Base-by-base conservation (phyloP, 2,329 filamentous ascomycete genomes). In the Elsinoe australis region DNA sequence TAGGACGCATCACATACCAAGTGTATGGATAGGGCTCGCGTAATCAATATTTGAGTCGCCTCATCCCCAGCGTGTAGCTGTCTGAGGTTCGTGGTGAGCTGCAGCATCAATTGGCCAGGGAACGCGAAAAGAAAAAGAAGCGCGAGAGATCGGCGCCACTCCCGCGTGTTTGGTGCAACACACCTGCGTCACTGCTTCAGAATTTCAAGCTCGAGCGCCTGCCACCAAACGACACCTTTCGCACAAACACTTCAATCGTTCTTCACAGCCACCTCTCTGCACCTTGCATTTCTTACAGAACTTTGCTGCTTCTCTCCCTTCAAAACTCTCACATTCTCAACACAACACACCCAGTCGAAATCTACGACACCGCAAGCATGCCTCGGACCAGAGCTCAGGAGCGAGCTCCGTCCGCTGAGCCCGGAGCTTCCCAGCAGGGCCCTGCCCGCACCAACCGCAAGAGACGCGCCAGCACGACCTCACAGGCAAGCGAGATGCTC, bases 301-400 rank as follows among this genome's bases (percentile, higher is more conserved):
- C 17, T 12, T 26, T 26, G 17, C 28, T 24, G 9, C 19, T 35
- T 34, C 18, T 15, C n/a, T 42, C 14, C 5, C 19, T 14, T 24
- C n/a, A 28, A 42, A 19, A 17, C 18, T 18, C 8, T 47, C 29
- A 17, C 29, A 24, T 4, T 17, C 19, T 12, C 24, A 9, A 12
- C 14, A 18, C 26, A 29, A 6, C 26, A 44, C 10, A 18, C 22
- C n/a, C 38, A 3, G 19, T 36, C 19, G n/a, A 35, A 15, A 35
- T 12, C 28, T n/a, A n/a, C n/a, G n/a, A n/a, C 10, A 39, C 32
- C 24, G 19, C n/a, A 19, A 38, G 10, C 18, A 39, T 39, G 49
- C 41, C n/a, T n/a, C n/a, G 48, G 15, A 53, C 52, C 28, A 49
- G 52, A 47, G 46, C 49, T 19, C 52, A 53, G 26, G 52, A 53